phyloP scores from a whole-genome alignment of 2,329 filamentous ascomycete species.

The Emmonsiellopsis sp. region DNA sequence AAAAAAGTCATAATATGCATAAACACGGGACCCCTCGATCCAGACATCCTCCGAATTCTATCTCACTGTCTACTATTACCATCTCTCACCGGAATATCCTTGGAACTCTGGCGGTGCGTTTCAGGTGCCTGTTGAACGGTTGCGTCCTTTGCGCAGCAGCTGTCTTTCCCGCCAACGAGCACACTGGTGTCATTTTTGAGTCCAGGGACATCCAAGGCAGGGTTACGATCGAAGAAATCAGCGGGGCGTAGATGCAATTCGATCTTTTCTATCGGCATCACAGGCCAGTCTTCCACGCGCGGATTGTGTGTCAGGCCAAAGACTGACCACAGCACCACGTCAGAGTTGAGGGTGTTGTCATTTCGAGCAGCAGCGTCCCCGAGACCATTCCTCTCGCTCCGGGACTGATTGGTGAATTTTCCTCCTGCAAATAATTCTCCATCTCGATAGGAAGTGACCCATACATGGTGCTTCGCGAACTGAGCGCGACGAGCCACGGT shows the following conservation, averaged over 20 bases:
- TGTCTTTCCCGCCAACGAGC: slow-evolving; percentile 8
- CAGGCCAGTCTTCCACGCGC: slow-evolving; percentile 43
- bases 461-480: slow-evolving; percentile 44
- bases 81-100: slow-evolving; percentile 3
- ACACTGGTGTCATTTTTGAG: slow-evolving; percentile 18
- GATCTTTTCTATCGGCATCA: slow-evolving; percentile 41
- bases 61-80: background rate
- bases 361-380: slow-evolving; percentile 35
- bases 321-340: slow-evolving; percentile 43
- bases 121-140: slow-evolving; percentile 1
- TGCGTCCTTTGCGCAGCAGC: background rate
- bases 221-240: slow-evolving; percentile 44
- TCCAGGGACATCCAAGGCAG: slow-evolving; percentile 40
- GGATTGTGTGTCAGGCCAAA: slow-evolving; percentile 47
- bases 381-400: slow-evolving; percentile 36
- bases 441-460: slow-evolving; percentile 43
- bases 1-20: no score
- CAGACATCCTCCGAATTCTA: background rate
- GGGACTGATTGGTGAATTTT: slow-evolving; percentile 39
- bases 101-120: slow-evolving; percentile 1
- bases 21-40: no score
- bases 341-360: slow-evolving; percentile 35
- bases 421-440: slow-evolving; percentile 43
- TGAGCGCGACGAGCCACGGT: slow-evolving; percentile 38
- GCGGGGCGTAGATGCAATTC: slow-evolving; percentile 38